phyloP scores from a whole-genome alignment of 192 early-diverging fungal genomes.

The Entomortierella lignicola region DNA sequence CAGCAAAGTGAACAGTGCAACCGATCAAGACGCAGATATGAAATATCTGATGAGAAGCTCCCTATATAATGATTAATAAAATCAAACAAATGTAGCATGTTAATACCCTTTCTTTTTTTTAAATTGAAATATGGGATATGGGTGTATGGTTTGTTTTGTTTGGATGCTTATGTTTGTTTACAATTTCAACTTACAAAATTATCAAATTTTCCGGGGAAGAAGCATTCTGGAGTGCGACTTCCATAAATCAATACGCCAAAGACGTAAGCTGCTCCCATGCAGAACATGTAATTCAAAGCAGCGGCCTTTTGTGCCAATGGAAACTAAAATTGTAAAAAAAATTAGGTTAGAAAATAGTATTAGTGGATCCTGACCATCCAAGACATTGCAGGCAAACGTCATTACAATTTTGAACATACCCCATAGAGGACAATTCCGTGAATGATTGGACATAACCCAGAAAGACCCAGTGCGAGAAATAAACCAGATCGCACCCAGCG shows the following conservation, averaged over 20 bases:
- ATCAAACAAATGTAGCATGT: not conserved
- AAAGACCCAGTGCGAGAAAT: constrained; percentile 85
- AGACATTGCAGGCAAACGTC: not conserved
- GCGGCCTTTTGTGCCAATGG: constrained; percentile 61
- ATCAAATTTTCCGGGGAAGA: constrained; percentile 89
- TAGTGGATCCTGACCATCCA: not conserved
- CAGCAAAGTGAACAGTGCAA: constrained; percentile 77
- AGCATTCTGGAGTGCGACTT: constrained; percentile 86
- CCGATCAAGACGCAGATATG: constrained; percentile 85
- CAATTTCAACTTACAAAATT: constrained; percentile 68
- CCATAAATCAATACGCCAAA: constrained; percentile 89
- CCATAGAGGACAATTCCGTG: constrained; percentile 80
- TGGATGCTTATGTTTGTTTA: too few relatives aligned
- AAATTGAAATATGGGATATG: too few relatives aligned
- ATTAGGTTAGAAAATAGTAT: not conserved
- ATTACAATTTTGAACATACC: constrained; percentile 51
- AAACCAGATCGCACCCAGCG: constrained; percentile 81
- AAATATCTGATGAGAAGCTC: constrained; percentile 60
- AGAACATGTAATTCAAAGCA: constrained; percentile 71
- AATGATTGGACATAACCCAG: constrained; percentile 76
- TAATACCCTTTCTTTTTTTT: too few relatives aligned
- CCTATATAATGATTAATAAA: not conserved
- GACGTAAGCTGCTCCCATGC: constrained; percentile 87
- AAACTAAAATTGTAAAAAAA: constrained; percentile 22
- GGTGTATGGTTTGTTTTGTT: too few relatives aligned